A percentile compares a stretch with the other conserved stretches of the same genome.
These are phyloP conservation scores for Pholiota molesta DNA, from an alignment of 768 basidiomycete species.

Conservation along the genomic window DNA sequence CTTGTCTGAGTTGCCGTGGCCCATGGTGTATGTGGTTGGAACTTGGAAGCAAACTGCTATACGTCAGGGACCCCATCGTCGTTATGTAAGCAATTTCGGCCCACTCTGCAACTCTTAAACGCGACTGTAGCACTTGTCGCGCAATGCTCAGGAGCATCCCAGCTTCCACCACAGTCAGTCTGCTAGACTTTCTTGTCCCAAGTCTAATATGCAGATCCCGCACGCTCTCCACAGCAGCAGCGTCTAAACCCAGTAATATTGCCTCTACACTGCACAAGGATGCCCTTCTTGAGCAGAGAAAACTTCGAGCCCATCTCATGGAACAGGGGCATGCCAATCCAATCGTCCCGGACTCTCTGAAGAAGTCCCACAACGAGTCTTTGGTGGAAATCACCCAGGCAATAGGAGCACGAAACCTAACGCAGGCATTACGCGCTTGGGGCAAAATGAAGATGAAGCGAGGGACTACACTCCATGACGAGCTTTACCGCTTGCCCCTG, in stretches of 20 bases:
- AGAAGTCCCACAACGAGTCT: constrained; percentile 18
- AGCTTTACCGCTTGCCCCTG: constrained; percentile 17
- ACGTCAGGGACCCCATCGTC: not conserved
- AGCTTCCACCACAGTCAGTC: constrained; percentile 26
- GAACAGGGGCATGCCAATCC: constrained; percentile 20
- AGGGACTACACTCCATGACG: not conserved
- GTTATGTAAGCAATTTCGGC: constrained; percentile 13
- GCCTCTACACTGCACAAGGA: constrained; percentile 4
- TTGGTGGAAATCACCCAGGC: constrained; percentile 19
- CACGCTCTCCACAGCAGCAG: constrained; percentile 12
- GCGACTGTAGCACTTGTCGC: constrained; percentile 1
- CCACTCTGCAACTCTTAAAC: not conserved
- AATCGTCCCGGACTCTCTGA: constrained; percentile 18
- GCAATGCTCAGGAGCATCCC: constrained; percentile 22
- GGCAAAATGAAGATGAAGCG: not conserved
- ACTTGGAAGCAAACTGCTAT: constrained; percentile 1
- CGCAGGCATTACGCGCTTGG: not conserved
- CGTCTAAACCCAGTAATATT: constrained; percentile 9
- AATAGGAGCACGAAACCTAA: constrained; percentile 14
- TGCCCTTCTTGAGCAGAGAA: constrained; percentile 23
- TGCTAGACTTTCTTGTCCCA: constrained; percentile 49
- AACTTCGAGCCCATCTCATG: constrained; percentile 28
- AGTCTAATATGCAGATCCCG: constrained; percentile 26
- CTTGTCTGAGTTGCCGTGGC: constrained; percentile 87
- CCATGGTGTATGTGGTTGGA: constrained; percentile 48